phyloP scores from a whole-genome alignment of 805 yeast species.

The Phaffomyces opuntiae region DNA sequence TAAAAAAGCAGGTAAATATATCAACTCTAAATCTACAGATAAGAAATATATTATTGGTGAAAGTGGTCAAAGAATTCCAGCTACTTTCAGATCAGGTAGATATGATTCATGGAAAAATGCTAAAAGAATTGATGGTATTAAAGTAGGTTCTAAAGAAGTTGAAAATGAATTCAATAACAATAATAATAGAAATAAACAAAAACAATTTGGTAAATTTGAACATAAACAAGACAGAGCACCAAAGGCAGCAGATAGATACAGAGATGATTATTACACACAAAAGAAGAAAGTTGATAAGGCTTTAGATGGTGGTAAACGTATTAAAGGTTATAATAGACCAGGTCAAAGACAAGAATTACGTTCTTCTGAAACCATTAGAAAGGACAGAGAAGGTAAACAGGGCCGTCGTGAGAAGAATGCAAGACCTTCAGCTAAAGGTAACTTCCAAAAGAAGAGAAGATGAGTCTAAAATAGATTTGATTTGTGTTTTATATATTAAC shows the following conservation, averaged over 20 bases:
- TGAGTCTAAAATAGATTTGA: background rate
- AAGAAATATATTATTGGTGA: constrained; percentile 90
- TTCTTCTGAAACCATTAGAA: constrained; percentile 70
- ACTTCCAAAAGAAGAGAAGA: constrained; percentile 28
- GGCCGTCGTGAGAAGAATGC: constrained; percentile 79
- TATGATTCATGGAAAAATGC: constrained; percentile 87
- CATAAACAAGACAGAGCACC: constrained; percentile 79
- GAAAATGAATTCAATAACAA: constrained; percentile 18
- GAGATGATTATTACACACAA: constrained; percentile 82
- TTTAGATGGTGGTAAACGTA: constrained; percentile 59
- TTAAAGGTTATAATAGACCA: constrained; percentile 48
- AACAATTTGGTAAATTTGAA: constrained; percentile 40
- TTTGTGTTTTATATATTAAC: background rate
- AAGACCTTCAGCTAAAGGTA: constrained; percentile 41
- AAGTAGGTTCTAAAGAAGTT: constrained; percentile 49
- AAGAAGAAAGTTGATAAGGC: constrained; percentile 80
- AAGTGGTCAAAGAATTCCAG: constrained; percentile 88
- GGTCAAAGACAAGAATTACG: constrained; percentile 47
- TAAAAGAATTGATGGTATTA: constrained; percentile 46
- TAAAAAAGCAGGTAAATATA: constrained; percentile 82
- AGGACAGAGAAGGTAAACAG: constrained; percentile 61
- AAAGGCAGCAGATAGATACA: constrained; percentile 77
- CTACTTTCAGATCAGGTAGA: constrained; percentile 83
- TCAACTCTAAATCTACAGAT: constrained; percentile 73
- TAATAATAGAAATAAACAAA: constrained; percentile 17